Base-by-base conservation (phyloP, 2,329 filamentous ascomycete genomes). In the Ceratocystiopsis minuta region DNA sequence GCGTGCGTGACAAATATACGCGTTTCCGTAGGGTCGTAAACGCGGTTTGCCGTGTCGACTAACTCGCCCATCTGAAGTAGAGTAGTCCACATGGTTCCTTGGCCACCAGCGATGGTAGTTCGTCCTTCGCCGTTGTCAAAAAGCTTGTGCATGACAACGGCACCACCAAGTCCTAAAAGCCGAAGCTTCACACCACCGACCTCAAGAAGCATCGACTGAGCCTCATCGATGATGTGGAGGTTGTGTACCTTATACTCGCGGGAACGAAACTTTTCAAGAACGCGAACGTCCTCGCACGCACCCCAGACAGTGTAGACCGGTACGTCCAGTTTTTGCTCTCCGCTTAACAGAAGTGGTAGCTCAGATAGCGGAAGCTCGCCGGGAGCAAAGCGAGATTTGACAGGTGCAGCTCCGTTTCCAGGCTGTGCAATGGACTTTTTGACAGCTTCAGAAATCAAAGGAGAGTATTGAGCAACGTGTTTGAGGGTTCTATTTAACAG, bases 81-180 rank as follows among this genome's bases (percentile, higher is more conserved):
- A 7, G 90, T 98, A 9, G 90, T 98, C 90, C 90, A 98, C 90
- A 98, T 98, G 37, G 90, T 98, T 47, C 90, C 90, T 60, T 98
- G 90, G 16, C 90, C 90, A 57, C 90, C 90, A 17, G 90, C 90
- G 60, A 98, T 98, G 2, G 92, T 98, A 40, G 90, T 98, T 60
- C 88, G 79, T 46, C 90, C 90, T 57, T 98, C 90, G 42, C 90
- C 90, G 52, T 98, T 98, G 60, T 98, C 90, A 55, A 98, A 98
- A 16, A 98, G 75, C 70, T 98, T 98, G 70, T 98, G 90, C 86
- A 98, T 98, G 46, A 98, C 90, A 6, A 98, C 88, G 7, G 90
- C 90, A 53, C 90, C 90, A 50, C 90, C 90, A 32, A 98, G 70
- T 48, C 90, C 90, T 28, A 98, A 74, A 39, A 98, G 72, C 54